A percentile compares a stretch with the other conserved stretches of the same genome.
Evolutionary conservation across 164 flowering plant genomes (phyloP).

Genomic region (Tinospora cordifolia): DNA sequence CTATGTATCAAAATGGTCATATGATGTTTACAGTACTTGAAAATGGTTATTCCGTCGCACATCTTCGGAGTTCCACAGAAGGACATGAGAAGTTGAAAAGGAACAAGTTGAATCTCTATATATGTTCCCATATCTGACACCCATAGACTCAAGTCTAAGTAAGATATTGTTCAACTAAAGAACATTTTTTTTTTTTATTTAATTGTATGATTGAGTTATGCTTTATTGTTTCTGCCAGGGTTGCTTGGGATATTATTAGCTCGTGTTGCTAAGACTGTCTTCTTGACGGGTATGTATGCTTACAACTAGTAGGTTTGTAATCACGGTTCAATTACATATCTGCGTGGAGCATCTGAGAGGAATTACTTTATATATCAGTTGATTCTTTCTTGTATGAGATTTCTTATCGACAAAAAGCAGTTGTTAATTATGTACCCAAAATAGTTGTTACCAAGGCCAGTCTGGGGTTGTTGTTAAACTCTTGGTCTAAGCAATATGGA

Average conservation of each 20-base stretch:
- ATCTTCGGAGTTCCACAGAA: too few relatives aligned
- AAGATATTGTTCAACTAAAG: background rate
- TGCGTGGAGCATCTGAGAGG: background rate
- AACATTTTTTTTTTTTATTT: background rate
- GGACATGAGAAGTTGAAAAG: too few relatives aligned
- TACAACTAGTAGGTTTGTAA: background rate
- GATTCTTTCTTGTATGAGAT: background rate
- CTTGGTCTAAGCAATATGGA: background rate
- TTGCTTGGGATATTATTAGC: conserved; percentile 76
- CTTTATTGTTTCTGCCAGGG: conserved; percentile 45
- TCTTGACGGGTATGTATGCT: conserved; percentile 56
- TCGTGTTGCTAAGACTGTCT: conserved; percentile 64
- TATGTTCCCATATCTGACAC: too few relatives aligned
- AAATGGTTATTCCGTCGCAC: too few relatives aligned
- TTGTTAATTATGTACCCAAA: background rate
- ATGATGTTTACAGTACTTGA: too few relatives aligned
- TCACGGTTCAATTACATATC: background rate
- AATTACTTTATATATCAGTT: background rate
- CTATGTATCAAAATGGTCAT: too few relatives aligned
- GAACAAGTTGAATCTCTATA: too few relatives aligned
- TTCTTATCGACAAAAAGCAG: background rate
- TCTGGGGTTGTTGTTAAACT: background rate
- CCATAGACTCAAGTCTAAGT: too few relatives aligned
- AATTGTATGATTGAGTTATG: conserved; percentile 18
- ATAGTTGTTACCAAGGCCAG: background rate